Conservation (phyloP, 2,329 filamentous ascomycete genomes). For the Colletotrichum navitas region DNA sequence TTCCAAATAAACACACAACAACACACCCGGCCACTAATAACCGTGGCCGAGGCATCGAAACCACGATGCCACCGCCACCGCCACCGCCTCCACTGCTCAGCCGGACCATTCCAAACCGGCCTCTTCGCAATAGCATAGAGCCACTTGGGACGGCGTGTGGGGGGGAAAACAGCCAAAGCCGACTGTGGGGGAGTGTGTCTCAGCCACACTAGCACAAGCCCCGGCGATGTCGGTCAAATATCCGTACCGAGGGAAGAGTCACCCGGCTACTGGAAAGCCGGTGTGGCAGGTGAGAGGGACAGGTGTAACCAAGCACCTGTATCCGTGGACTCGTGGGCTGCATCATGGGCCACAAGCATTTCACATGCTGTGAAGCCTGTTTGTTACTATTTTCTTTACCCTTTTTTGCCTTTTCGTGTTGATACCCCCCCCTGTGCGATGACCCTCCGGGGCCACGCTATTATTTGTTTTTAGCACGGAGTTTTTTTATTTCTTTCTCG, state of each 20-base stretch:
- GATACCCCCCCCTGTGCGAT: conserved; percentile 37
- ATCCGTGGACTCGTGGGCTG: conserved; percentile 22
- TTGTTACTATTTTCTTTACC: background rate
- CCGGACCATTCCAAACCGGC: conserved; percentile 1
- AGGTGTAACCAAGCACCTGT: conserved; percentile 24
- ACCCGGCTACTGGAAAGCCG: conserved; percentile 14
- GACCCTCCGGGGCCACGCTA: conserved; percentile 23
- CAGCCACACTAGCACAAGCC: conserved; percentile 39
- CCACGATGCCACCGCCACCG: background rate
- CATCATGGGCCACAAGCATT: conserved; percentile 34
- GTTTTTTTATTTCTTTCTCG: conserved; percentile 19
- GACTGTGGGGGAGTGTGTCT: conserved; percentile 37
- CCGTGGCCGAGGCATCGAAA: conserved; percentile 4
- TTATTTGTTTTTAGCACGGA: conserved; percentile 30
- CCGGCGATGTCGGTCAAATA: conserved; percentile 34
- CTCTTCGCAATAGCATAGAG: conserved; percentile 16
- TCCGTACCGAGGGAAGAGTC: conserved; percentile 34
- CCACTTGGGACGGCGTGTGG: conserved; percentile 28
- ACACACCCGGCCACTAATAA: conserved; percentile 2
- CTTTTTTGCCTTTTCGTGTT: conserved; percentile 11
- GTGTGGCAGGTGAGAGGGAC: conserved; percentile 40
- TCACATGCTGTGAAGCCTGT: conserved; percentile 25
- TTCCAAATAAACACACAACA: conserved; percentile 17
- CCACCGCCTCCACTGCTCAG: background rate
- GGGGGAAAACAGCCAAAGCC: conserved; percentile 33